Base-by-base conservation (phyloP, 495 filamentous ascomycete genomes). In the Pseudevernia furfuracea region DNA sequence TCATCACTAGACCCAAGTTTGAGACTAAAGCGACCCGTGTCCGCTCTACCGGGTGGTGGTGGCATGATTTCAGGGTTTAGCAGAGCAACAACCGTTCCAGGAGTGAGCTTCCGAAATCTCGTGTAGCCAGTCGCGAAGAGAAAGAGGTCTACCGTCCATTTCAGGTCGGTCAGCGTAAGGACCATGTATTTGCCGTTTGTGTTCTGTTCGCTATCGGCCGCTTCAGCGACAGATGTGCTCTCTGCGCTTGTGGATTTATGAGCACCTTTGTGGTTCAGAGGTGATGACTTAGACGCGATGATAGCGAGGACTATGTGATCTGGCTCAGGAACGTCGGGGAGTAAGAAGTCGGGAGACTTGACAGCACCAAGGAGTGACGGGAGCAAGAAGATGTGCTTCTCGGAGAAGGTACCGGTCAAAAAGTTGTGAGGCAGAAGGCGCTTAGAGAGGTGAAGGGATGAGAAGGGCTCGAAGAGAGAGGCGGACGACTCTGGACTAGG, bases 1-100 rank as follows among this genome's bases (percentile, higher is more conserved):
- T 99, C 94, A 44, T 89, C 87, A 44, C 89, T 90, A 60, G 85
- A 89, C 53, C 87, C 87, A 60, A 99, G 81, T 1, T 87, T 85
- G 34, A 99, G 79, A 43, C 87, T 89, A 73, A 97, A 99, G 32
- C 83, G 80, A 32, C 90, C 90, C 7, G 89, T 92, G 62, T 90
- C 88, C 19, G 85, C 78, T 59, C 85, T 85, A 19, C 82, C 79
- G 4, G 82, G 82, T 0, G 86, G 86, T 4, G 95, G 95, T 12
- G 92, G 90, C 83, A 99, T 87, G 68, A 97, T 87, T 4, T 76
- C 85, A 0, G 95, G 94, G 68, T 97, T 99, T n/a, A 99, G 78
- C 43, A 99, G 87, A 11, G 95, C 94, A 59, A 99, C 80, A 4
- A 97, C 79, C 0, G 89, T 96, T 28, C 95, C 94, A 4, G 89